These are phyloP conservation scores for Alternaria gaisen DNA, from an alignment of 2,329 filamentous ascomycete species.

Conservation along the genomic window DNA sequence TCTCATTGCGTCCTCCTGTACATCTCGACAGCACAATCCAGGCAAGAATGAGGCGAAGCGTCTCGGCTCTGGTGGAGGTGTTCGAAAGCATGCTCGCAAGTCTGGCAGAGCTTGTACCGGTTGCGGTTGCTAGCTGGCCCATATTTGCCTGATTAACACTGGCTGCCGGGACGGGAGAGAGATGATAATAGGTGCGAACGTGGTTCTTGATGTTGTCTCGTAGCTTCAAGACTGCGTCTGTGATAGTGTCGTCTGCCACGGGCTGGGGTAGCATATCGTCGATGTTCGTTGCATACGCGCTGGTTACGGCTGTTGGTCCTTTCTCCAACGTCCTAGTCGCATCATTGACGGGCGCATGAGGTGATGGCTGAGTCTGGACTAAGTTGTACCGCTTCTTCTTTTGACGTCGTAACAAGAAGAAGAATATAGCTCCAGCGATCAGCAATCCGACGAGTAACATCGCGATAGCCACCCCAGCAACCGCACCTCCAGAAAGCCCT, in stretches of 20 bases:
- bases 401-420: background rate
- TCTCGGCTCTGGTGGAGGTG: slow-evolving; percentile 18
- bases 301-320: background rate
- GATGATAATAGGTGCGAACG: slow-evolving; percentile 31
- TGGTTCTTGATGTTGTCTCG: slow-evolving; percentile 40
- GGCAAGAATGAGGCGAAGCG: slow-evolving; percentile 27
- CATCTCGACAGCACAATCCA: slow-evolving; percentile 29
- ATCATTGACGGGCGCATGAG: background rate
- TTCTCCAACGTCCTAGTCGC: background rate
- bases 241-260: slow-evolving; percentile 32
- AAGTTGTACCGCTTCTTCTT: background rate
- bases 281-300: slow-evolving; percentile 4
- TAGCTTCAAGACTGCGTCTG: slow-evolving; percentile 29
- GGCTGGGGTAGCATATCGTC: slow-evolving; percentile 35
- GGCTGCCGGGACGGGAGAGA: slow-evolving; percentile 3
- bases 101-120: slow-evolving; percentile 12
- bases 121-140: slow-evolving; percentile 16
- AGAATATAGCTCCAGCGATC: slow-evolving; percentile 11
- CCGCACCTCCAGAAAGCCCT: slow-evolving; percentile 21
- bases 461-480: slow-evolving; percentile 31
- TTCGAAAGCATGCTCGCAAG: slow-evolving; percentile 14
- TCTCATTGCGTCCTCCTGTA: slow-evolving; percentile 17
- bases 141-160: slow-evolving; percentile 18
- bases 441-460: slow-evolving; percentile 28
- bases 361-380: rapidly evolving